phyloP scores from a whole-genome alignment of 306 rosid species.

The Cyclanthera cordifolia region DNA sequence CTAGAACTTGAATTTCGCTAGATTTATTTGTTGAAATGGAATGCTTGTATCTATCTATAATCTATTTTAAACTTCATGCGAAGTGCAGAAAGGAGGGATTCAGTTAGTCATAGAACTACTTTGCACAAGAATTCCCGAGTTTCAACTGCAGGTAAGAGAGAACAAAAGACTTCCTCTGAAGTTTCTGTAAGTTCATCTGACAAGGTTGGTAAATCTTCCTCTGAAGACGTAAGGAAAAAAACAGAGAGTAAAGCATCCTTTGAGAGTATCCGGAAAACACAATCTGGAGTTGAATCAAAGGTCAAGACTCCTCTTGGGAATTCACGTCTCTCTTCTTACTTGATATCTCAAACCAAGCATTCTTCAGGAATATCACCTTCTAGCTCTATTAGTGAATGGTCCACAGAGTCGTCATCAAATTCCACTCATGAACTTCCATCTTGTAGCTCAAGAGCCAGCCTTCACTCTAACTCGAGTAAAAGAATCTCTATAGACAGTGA shows the following conservation, averaged over 20 bases:
- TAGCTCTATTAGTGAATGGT: conserved; percentile 83
- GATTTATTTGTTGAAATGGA: conserved; percentile 10
- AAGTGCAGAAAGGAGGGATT: conserved; percentile 42
- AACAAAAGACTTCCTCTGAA: conserved; percentile 30
- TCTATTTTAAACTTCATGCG: conserved; percentile 5
- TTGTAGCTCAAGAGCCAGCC: conserved; percentile 51
- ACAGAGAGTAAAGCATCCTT: conserved; percentile 28
- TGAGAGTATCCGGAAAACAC: conserved; percentile 32
- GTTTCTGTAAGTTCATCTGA: conserved; percentile 28
- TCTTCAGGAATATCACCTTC: conserved; percentile 66
- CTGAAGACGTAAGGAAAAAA: conserved; percentile 32
- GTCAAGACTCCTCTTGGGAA: conserved; percentile 30
- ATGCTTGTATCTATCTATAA: background rate
- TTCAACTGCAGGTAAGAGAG: conserved; percentile 34
- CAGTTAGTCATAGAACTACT: conserved; percentile 27
- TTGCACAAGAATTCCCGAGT: conserved; percentile 26
- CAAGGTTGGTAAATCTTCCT: conserved; percentile 33
- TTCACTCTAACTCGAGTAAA: conserved; percentile 39
- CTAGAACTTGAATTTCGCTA: conserved; percentile 20
- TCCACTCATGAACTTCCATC: conserved; percentile 32
- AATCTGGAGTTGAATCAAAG: conserved; percentile 34
- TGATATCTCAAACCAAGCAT: conserved; percentile 37
- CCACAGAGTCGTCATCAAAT: conserved; percentile 64
- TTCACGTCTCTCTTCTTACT: conserved; percentile 30
- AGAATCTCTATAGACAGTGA: conserved; percentile 34